These are phyloP conservation scores for Populus trichocarpa DNA, from an alignment of 441 rosid genomes.

Conservation along the genomic window DNA sequence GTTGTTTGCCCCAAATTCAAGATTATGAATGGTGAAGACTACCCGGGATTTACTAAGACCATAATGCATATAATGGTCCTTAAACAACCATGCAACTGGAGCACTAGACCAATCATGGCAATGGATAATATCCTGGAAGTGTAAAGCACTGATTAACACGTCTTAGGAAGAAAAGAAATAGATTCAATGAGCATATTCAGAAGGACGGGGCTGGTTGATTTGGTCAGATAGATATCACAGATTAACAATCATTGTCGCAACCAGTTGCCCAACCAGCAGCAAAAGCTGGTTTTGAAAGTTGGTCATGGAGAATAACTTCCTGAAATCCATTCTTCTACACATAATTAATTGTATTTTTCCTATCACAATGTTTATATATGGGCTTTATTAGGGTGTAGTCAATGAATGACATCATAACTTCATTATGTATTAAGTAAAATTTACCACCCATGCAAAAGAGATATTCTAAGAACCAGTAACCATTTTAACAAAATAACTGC, in stretches of 20 bases:
- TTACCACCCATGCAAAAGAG: neutral
- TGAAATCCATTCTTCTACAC: neutral
- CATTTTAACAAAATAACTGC: constrained; percentile 1
- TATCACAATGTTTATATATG: neutral
- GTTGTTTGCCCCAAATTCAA: constrained; percentile 73
- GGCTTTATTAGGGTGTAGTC: neutral
- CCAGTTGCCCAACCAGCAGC: neutral
- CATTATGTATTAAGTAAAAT: neutral
- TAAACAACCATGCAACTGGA: constrained; percentile 84
- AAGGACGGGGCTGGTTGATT: neutral
- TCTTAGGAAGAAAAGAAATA: neutral
- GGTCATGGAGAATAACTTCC: neutral
- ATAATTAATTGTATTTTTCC: neutral
- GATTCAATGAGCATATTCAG: neutral
- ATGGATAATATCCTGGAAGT: constrained; percentile 85
- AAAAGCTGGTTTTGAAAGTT: constrained; percentile 3
- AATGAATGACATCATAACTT: neutral
- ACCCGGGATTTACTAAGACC: constrained; percentile 80
- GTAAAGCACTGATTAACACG: constrained; percentile 15
- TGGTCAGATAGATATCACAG: neutral
- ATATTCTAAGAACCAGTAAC: neutral
- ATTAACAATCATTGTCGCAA: neutral
- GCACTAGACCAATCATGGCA: constrained; percentile 99
- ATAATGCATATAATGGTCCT: constrained; percentile 74
- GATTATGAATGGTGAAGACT: constrained; percentile 95